Conservation (phyloP, 495 filamentous ascomycete genomes). For the Parmelia sp. region DNA sequence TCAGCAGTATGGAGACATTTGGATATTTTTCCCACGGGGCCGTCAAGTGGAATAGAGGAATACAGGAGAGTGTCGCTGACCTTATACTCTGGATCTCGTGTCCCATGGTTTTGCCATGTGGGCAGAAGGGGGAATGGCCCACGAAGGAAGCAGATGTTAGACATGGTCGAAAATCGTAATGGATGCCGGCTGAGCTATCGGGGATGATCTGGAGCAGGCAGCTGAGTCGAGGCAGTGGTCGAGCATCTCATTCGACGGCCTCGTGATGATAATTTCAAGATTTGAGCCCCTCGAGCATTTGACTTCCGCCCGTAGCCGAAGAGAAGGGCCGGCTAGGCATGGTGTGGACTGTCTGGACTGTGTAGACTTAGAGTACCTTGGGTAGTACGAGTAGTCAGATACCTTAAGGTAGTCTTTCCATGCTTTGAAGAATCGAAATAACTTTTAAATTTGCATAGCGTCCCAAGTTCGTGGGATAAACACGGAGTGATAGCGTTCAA, state of each 20-base stretch:
- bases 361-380: not conserved
- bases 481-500: too few species aligned
- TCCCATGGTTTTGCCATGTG: constrained; percentile 20
- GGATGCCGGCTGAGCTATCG: constrained; percentile 13
- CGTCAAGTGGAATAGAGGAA: constrained; percentile 12
- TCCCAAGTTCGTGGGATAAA: not conserved
- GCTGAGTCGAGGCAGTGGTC: constrained; percentile 19
- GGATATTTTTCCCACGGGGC: too few species aligned
- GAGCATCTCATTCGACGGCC: constrained; percentile 14
- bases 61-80: constrained; percentile 2
- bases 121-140: constrained; percentile 9
- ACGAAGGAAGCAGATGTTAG: not conserved
- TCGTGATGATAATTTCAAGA: constrained; percentile 12
- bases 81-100: constrained; percentile 12
- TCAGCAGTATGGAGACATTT: too few species aligned
- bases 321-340: not conserved
- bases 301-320: constrained; percentile 16
- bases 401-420: too few species aligned
- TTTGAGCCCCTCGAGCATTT: constrained; percentile 5
- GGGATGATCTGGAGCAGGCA: constrained; percentile 21
- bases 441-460: not conserved
- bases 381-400: too few species aligned
- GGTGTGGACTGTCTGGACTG: not conserved
- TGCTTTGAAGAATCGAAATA: too few species aligned
- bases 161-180: constrained; percentile 5